Evolutionary conservation across 140 eudicot species (phyloP), one percentile per base, ranked within the genome.

Genomic region (Ambrosia hybrid): DNA sequence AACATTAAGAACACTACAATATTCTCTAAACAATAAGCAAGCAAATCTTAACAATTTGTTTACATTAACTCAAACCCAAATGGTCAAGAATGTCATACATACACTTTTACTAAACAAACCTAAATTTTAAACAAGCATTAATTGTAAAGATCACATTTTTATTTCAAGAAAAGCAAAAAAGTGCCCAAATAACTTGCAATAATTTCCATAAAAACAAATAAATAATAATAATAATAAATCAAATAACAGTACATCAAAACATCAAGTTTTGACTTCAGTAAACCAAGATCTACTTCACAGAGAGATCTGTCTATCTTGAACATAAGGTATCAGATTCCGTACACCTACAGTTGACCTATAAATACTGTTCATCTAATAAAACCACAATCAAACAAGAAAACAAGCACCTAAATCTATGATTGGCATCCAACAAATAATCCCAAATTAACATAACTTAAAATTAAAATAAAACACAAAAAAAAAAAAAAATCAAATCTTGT

Each of bases 61-160:
- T 37, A 62, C 12, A 62, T 5, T 1, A 41, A 56, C 3, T 37
- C 75, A 56, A 70, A 39, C 13, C 13, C 66, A 56, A 56, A 71
- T 70, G 53, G 39, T 56, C 65, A 56, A 38, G 10, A 52, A 15
- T 53, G 52, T 14, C 65, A 53, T 70, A 43, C 39, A 66, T 16
- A 37, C 39, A 14, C 11, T 66, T 66, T 45, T 66, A 45, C 53
- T 45, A 45, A 16, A 36, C n/a, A 66, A 17, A 17, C 38, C 8
- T 57, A 16, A 57, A 15, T 57, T 36, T 3, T 57, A 58, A 58
- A 9, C 38, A 66, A 17, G 21, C 38, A 12, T 57, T 57, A 57
- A 15, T 57, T 36, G 4, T 57, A 58, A 58, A 9, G 6, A 9
- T 58, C 1, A 10, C 3, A 26, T 5, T 14, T 57, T 16, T 6